Evolutionary conservation across 768 basidiomycete genomes (phyloP).

Genomic region (Auricularia auricula-judae): DNA sequence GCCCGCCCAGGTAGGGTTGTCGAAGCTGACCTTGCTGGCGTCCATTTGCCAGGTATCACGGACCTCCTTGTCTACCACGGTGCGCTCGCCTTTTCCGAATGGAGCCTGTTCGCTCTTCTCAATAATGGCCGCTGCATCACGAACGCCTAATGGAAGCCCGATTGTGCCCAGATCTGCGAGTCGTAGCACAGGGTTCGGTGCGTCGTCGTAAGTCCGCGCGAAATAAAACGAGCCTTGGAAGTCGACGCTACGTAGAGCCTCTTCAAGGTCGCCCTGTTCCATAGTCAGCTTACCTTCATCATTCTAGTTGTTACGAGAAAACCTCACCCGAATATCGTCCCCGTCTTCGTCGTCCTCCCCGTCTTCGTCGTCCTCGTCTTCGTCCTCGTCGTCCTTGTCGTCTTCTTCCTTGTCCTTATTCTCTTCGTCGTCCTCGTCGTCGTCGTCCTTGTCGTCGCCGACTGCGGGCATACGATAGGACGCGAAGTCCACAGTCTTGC

Average conservation of each 20-base stretch:
- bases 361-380: conserved; percentile 5
- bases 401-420: not conserved
- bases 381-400: not conserved
- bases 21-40: conserved; percentile 26
- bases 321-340: conserved; percentile 17
- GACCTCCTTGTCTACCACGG: conserved; percentile 31
- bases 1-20: conserved; percentile 28
- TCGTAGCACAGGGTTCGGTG: conserved; percentile 31
- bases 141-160: conserved; percentile 30
- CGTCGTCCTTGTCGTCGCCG: not conserved
- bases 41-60: conserved; percentile 44
- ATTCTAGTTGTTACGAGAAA: not conserved
- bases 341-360: conserved; percentile 25
- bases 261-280: conserved; percentile 21
- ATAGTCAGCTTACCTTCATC: not conserved
- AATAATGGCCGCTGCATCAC: conserved; percentile 30
- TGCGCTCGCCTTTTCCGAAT: conserved; percentile 33
- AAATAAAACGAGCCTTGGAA: conserved; percentile 27
- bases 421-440: not conserved
- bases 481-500: not conserved
- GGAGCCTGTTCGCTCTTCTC: conserved; percentile 27
- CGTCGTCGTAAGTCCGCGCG: conserved; percentile 14
- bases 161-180: conserved; percentile 31
- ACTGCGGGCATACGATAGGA: not conserved
- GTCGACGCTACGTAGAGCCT: conserved; percentile 19